These are phyloP conservation scores for Exophiala phaeomuriformis DNA, from an alignment of 2,329 filamentous ascomycete species.

Conservation along the genomic window DNA sequence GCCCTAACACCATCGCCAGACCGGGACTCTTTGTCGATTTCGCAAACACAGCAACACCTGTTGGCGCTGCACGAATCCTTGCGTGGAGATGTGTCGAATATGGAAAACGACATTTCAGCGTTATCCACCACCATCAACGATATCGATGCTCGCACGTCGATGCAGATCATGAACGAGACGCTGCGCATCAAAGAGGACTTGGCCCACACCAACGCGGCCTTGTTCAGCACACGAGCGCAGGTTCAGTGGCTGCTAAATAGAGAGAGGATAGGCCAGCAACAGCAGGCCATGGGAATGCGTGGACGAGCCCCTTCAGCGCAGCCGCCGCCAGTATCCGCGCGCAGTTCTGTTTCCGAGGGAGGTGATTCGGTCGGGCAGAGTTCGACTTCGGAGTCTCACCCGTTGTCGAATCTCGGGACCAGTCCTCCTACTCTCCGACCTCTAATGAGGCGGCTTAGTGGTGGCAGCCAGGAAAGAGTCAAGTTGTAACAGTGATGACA, in stretches of 20 bases:
- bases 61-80: constrained; percentile 53
- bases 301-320: constrained; percentile 19
- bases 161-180: constrained; percentile 58
- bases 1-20: constrained; percentile 27
- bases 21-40: constrained; percentile 32
- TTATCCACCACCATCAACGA: constrained; percentile 44
- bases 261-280: constrained; percentile 34
- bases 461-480: constrained; percentile 21
- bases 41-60: constrained; percentile 47
- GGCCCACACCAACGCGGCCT: constrained; percentile 53
- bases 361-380: constrained; percentile 8
- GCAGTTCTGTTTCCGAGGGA: constrained; percentile 18
- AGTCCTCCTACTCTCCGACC: constrained; percentile 21
- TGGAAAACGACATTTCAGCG: constrained; percentile 19
- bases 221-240: constrained; percentile 53
- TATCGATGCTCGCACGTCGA: constrained; percentile 53
- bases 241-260: constrained; percentile 57
- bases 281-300: constrained; percentile 20
- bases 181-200: constrained; percentile 56
- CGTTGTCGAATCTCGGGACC: constrained; percentile 8
- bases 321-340: constrained; percentile 5
- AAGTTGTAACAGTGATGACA: constrained; percentile 11
- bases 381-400: constrained; percentile 12
- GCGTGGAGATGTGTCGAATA: constrained; percentile 48
- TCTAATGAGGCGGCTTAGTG: constrained; percentile 17